Conservation (phyloP, 2,329 filamentous ascomycete species). For the Trichoderma lentiforme region DNA sequence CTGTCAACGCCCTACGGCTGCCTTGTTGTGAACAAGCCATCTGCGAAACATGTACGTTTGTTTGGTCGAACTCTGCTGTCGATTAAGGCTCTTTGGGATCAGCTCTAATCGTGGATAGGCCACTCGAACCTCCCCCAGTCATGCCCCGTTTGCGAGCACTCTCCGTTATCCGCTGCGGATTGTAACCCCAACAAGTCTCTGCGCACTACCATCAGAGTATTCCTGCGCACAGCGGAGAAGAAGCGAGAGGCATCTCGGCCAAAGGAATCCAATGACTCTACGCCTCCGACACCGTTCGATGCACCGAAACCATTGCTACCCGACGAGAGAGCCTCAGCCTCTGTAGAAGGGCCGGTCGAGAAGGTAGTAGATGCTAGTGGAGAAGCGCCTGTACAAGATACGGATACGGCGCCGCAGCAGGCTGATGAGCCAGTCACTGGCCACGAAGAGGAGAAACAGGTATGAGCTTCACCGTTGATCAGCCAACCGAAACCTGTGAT, state of each 20-base stretch:
- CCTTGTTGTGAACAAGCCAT: constrained; percentile 96
- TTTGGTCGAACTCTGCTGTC: constrained; percentile 7
- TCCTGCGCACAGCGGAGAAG: constrained; percentile 86
- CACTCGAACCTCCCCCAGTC: constrained; percentile 72
- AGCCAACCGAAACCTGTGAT: neutral
- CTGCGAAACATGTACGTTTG: constrained; percentile 73
- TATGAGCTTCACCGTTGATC: neutral
- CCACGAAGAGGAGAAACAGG: constrained; percentile 15
- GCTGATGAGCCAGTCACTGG: constrained; percentile 1
- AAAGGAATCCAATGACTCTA: constrained; percentile 44
- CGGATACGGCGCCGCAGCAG: neutral
- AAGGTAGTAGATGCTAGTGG: neutral
- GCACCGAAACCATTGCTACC: constrained; percentile 34
- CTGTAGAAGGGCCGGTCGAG: constrained; percentile 22
- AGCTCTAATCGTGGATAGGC: constrained; percentile 45
- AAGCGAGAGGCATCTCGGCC: constrained; percentile 68
- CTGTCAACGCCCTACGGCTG: constrained; percentile 84
- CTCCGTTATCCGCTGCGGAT: constrained; percentile 78
- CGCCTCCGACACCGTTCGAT: constrained; percentile 42
- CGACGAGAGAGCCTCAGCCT: constrained; percentile 23
- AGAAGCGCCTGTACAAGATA: neutral
- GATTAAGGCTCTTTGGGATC: neutral
- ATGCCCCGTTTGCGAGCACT: constrained; percentile 92
- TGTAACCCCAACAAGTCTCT: constrained; percentile 87
- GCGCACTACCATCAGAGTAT: constrained; percentile 89